Conservation (phyloP, 2,329 filamentous ascomycete genomes). For the Neopestalotiopsis rosae region DNA sequence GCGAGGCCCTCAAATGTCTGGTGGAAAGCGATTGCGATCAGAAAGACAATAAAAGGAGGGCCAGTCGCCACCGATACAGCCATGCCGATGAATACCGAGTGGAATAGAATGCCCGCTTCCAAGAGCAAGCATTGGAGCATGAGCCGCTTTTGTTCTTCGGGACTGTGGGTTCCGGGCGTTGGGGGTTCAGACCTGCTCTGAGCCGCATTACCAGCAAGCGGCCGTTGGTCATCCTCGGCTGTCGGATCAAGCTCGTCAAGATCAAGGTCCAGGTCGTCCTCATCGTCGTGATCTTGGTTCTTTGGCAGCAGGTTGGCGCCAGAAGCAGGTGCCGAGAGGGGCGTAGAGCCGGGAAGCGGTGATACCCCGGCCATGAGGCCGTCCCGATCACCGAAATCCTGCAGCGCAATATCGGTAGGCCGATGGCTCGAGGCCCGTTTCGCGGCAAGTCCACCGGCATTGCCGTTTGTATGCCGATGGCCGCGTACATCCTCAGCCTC, state of each 20-base stretch:
- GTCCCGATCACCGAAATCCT: slow-evolving; percentile 56
- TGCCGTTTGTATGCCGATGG: slow-evolving; percentile 27
- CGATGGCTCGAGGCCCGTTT: slow-evolving; percentile 46
- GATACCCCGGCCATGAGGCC: slow-evolving; percentile 65
- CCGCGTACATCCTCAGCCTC: slow-evolving; percentile 33
- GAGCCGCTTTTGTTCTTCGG: slow-evolving; percentile 68
- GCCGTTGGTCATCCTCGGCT: slow-evolving; percentile 35
- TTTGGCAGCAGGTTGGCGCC: slow-evolving; percentile 23
- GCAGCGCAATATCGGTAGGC: slow-evolving; percentile 55
- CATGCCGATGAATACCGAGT: slow-evolving; percentile 88
- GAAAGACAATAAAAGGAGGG: slow-evolving; percentile 78
- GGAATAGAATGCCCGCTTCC: slow-evolving; percentile 84
- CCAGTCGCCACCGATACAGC: slow-evolving; percentile 82
- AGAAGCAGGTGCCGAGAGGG: slow-evolving; percentile 33
- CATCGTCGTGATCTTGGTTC: slow-evolving; percentile 31
- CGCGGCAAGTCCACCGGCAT: slow-evolving; percentile 40
- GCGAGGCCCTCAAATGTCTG: slow-evolving; percentile 90
- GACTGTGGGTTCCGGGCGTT: slow-evolving; percentile 37
- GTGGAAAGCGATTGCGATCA: slow-evolving; percentile 82
- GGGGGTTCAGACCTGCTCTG: slow-evolving; percentile 31
- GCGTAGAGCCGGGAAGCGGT: slow-evolving; percentile 61
- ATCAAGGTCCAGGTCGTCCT: slow-evolving; percentile 64
- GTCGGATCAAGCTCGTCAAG: slow-evolving; percentile 64
- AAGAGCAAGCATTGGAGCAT: slow-evolving; percentile 80
- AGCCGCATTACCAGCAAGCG: slow-evolving; percentile 27